Evolutionary conservation across 148 eudicot species (phyloP).

Genomic region (Vaccinium darrowii): DNA sequence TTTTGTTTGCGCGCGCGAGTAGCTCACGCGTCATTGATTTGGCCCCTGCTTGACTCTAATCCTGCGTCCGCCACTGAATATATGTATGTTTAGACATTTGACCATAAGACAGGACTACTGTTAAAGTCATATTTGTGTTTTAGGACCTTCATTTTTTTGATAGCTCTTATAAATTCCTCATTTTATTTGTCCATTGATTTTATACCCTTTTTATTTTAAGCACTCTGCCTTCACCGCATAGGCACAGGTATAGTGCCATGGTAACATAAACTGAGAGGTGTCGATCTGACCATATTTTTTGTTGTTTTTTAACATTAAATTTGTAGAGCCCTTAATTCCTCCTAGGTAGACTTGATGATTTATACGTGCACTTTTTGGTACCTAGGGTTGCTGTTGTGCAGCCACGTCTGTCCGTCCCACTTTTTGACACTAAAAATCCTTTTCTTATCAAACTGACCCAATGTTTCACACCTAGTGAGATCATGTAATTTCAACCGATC

Average conservation of each 20-base stretch:
- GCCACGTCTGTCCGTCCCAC: too few relatives aligned
- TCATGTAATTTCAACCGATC: not conserved
- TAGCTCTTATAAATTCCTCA: not conserved
- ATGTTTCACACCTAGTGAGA: not conserved
- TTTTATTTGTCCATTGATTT: not conserved
- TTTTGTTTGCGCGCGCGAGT: not conserved
- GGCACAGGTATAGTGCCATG: not conserved
- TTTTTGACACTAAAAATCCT: not conserved
- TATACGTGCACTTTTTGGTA: not conserved
- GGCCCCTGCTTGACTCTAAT: too few relatives aligned
- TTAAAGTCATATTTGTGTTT: not conserved
- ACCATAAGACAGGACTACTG: not conserved
- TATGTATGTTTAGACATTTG: not conserved
- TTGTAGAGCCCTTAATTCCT: not conserved
- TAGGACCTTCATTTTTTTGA: not conserved
- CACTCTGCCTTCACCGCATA: too few relatives aligned
- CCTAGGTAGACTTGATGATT: not conserved
- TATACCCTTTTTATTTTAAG: not conserved
- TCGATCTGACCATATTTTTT: not conserved
- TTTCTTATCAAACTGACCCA: not conserved
- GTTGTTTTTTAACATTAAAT: not conserved
- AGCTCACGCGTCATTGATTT: too few relatives aligned
- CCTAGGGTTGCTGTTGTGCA: too few relatives aligned
- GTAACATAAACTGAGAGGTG: not conserved
- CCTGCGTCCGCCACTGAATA: too few relatives aligned